Conservation (phyloP, 2,329 filamentous ascomycete species). For the Ophiosphaerella narmari region DNA sequence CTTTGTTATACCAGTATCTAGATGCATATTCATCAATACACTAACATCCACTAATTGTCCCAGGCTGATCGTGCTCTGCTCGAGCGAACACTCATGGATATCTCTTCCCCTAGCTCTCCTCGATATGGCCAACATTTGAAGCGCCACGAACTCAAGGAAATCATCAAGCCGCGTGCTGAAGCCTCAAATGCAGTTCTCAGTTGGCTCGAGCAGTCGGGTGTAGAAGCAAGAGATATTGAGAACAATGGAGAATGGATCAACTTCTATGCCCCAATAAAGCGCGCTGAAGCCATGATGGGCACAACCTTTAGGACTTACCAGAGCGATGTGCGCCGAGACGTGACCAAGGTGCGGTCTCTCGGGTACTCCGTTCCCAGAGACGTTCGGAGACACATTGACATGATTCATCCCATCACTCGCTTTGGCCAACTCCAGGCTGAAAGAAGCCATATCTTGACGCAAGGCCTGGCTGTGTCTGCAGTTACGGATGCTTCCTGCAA, state of each 20-base stretch:
- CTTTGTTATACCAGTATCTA: background rate
- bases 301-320: conserved; percentile 64
- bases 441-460: conserved; percentile 40
- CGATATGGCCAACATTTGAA: conserved; percentile 67
- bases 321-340: conserved; percentile 48
- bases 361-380: conserved; percentile 66
- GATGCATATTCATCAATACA: background rate
- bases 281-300: conserved; percentile 61
- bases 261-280: conserved; percentile 57
- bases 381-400: conserved; percentile 60
- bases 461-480: conserved; percentile 28
- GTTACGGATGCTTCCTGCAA: conserved; percentile 49
- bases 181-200: conserved; percentile 55
- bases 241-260: conserved; percentile 65
- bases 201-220: conserved; percentile 61
- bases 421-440: conserved; percentile 60
- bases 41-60: conserved; percentile 18
- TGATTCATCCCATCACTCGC: conserved; percentile 69
- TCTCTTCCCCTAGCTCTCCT: conserved; percentile 64
- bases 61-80: conserved; percentile 58
- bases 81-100: conserved; percentile 63
- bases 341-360: conserved; percentile 58
- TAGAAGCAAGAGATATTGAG: conserved; percentile 53
- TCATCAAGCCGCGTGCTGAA: conserved; percentile 57
- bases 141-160: conserved; percentile 61